Conservation (phyloP, 805 yeast genomes). For the Cyberlindnera samutprakarnensis region DNA sequence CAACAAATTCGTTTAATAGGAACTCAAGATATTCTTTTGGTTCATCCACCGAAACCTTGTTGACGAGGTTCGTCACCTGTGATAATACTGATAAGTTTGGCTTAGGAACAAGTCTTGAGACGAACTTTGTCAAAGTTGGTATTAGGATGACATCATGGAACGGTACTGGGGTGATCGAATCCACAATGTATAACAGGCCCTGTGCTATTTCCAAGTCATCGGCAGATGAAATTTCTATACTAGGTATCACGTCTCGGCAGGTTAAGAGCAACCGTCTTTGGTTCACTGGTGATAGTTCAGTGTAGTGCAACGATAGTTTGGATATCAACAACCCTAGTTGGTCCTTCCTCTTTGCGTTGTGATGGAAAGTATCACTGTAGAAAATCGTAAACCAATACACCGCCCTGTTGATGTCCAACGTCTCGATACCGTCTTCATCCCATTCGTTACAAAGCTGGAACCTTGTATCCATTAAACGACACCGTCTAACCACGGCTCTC, state of each 20-base stretch:
- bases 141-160: constrained; percentile 2
- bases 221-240: too few species aligned
- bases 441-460: constrained; percentile 14
- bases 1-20: constrained; percentile 5
- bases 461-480: constrained; percentile 26
- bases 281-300: too few species aligned
- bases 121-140: constrained; percentile 2
- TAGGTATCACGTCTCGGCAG: too few species aligned
- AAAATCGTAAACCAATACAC: constrained; percentile 25
- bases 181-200: constrained; percentile 5
- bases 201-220: constrained; percentile 2
- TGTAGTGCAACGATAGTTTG: too few species aligned
- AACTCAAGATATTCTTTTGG: constrained; percentile 4
- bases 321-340: constrained; percentile 6
- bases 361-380: constrained; percentile 18
- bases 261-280: too few species aligned
- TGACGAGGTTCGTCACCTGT: constrained; percentile 8
- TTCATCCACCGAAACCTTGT: constrained; percentile 3
- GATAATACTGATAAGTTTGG: constrained; percentile 4
- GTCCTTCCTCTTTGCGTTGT: constrained; percentile 4
- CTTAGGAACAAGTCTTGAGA: neutral
- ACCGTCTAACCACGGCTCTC: constrained; percentile 33
- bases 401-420: constrained; percentile 1
- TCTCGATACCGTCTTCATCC: constrained; percentile 5
- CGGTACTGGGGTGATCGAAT: constrained; percentile 3